These are phyloP conservation scores for Amesomyces nigricolor DNA, from an alignment of 2,329 filamentous ascomycete species.

Conservation along the genomic window DNA sequence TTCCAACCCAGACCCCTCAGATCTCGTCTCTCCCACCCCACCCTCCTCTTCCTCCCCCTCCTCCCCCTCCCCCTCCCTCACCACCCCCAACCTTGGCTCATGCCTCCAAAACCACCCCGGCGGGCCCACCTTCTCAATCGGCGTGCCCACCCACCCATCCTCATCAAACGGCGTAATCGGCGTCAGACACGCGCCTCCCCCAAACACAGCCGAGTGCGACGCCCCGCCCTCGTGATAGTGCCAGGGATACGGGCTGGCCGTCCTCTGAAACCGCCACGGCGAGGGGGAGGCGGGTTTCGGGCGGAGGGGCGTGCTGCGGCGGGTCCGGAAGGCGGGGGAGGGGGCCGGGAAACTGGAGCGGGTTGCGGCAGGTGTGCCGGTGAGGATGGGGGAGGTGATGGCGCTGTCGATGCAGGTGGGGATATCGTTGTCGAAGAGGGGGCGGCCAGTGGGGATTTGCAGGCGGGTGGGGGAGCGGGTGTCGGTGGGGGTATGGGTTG, in stretches of 20 bases:
- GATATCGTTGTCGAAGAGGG: constrained; percentile 8
- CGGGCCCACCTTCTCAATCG: constrained; percentile 16
- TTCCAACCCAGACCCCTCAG: neutral
- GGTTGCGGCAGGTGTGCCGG: constrained; percentile 12
- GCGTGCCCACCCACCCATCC: constrained; percentile 16
- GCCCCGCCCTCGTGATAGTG: constrained; percentile 11
- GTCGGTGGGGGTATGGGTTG: constrained; percentile 7
- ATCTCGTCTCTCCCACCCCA: neutral
- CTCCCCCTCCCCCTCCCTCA: constrained; percentile 15
- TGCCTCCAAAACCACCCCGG: constrained; percentile 21
- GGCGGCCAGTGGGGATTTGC: constrained; percentile 17
- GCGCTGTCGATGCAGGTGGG: constrained; percentile 18
- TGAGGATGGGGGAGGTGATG: constrained; percentile 19
- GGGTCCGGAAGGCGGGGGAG: neutral
- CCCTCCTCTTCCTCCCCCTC: constrained; percentile 7
- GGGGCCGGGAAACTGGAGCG: neutral
- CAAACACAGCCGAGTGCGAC: constrained; percentile 21
- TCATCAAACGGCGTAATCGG: constrained; percentile 27
- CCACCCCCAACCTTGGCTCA: constrained; percentile 11
- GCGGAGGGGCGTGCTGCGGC: neutral
- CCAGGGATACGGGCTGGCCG: constrained; percentile 22
- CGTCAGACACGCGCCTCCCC: constrained; percentile 23
- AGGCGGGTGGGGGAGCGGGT: constrained; percentile 19
- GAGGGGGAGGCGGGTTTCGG: constrained; percentile 11
- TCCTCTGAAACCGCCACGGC: constrained; percentile 21